Percentiles rank a stretch among this genome's conserved stretches.
phyloP scores from a whole-genome alignment of 2,329 filamentous ascomycete genomes.

The Cercospora zeae-maydis region DNA sequence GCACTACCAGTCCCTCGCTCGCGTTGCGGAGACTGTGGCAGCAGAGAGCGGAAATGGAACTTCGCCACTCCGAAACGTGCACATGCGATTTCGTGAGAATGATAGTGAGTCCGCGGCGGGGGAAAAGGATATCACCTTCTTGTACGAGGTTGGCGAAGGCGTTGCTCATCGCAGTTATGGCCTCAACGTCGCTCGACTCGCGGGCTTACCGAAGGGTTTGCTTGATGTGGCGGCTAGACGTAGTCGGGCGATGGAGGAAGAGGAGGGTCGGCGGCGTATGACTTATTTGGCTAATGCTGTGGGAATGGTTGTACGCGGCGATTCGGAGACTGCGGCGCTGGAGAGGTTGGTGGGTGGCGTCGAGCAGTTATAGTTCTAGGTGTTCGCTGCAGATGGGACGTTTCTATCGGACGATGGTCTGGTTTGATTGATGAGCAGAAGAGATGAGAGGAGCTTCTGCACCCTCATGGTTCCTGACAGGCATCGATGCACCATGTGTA shows the following conservation, averaged over 20 bases:
- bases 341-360: conserved; percentile 43
- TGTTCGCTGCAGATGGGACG: background rate
- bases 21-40: conserved; percentile 66
- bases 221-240: conserved; percentile 76
- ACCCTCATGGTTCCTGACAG: too few species aligned
- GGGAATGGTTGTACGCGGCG: conserved; percentile 19
- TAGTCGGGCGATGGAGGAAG: conserved; percentile 74
- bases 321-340: conserved; percentile 29
- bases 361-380: conserved; percentile 46
- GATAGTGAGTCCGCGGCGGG: conserved; percentile 45
- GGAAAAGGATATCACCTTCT: conserved; percentile 81
- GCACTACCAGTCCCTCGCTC: conserved; percentile 86
- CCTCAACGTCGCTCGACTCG: conserved; percentile 83
- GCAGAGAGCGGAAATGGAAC: conserved; percentile 46
- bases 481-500: too few species aligned
- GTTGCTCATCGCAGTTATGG: conserved; percentile 94
- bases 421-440: too few species aligned
- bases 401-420: background rate
- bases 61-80: conserved; percentile 68
- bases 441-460: too few species aligned
- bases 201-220: conserved; percentile 71
- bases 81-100: conserved; percentile 79
- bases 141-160: conserved; percentile 88
- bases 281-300: conserved; percentile 35
- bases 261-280: conserved; percentile 62